These are phyloP conservation scores for Rubus idaeus DNA, from an alignment of 306 rosid genomes.

Conservation along the genomic window DNA sequence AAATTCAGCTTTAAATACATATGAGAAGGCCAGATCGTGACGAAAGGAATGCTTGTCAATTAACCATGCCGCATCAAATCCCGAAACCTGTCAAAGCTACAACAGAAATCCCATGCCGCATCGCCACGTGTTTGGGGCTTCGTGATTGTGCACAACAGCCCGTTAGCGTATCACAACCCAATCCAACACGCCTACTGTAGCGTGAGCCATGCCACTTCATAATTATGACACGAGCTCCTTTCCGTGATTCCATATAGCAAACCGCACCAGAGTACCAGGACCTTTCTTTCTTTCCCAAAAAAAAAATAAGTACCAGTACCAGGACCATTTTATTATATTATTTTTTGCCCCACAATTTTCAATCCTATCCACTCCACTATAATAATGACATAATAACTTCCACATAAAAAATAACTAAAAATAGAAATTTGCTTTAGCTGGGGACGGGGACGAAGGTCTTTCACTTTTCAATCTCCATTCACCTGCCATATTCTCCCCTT, in stretches of 20 bases:
- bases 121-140: background rate
- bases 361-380: slow-evolving; percentile 21
- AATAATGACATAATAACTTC: background rate
- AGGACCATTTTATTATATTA: too few relatives aligned
- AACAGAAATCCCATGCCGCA: background rate
- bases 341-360: background rate
- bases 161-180: background rate
- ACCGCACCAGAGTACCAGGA: too few relatives aligned
- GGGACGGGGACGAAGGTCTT: background rate
- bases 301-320: too few relatives aligned
- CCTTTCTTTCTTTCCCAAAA: too few relatives aligned
- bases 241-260: too few relatives aligned
- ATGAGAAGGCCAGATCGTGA: background rate
- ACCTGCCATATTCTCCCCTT: background rate
- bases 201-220: too few relatives aligned
- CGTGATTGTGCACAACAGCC: background rate
- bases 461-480: background rate
- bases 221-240: background rate
- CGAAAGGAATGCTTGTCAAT: too few relatives aligned
- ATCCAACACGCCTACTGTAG: too few relatives aligned
- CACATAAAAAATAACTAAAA: background rate
- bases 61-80: too few relatives aligned
- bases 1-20: slow-evolving; percentile 48
- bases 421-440: too few relatives aligned
- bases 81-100: too few relatives aligned